Evolutionary conservation across 108 stramenopile genomes (phyloP), one percentile per base, ranked within the genome.

Genomic region (Nitzschia sp.): DNA sequence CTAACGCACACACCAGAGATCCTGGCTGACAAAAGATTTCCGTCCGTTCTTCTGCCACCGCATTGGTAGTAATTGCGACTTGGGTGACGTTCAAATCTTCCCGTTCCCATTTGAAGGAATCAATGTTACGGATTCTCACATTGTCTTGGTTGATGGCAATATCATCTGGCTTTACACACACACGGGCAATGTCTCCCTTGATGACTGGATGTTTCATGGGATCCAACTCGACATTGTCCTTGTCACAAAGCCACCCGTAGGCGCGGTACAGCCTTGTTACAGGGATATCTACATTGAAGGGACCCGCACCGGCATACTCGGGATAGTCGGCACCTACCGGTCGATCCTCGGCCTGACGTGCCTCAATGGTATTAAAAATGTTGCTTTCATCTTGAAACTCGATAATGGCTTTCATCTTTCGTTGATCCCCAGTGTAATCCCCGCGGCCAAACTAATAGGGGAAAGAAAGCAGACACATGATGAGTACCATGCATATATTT

Each of bases 161-260:
- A 29, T 57, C 31, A 57, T 57, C 31, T 4, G 56, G 56, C 5
- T 5, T 29, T 3, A 57, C 56, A 57, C 56, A 57, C n/a, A 57
- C 56, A 17, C 56, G 56, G n/a, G 56, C 56, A 25, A 29, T 22
- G n/a, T 57, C 56, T 21, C 56, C 56, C 31, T 28, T 29, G 31
- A 57, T 27, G 6, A 57, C 28, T 29, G 56, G 56, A 57, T 57
- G 5, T 29, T 57, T 5, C 21, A 25, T 32, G 30, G 56, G 26
- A 33, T 57, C 27, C 56, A 32, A 15, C 29, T 57, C 27, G 5
- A 21, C 5, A 33, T 57, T 57, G 15, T 57, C 56, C 15, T 8
- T 33, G 21, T 57, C 30, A 29, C 56, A 57, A 3, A 57, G n/a
- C 28, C 31, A 57, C 4, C 56, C 56, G n/a, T 32, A 29, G 13